These are phyloP conservation scores for Euphorbia lathyris DNA, from an alignment of 345 rosid genomes.

Conservation along the genomic window DNA sequence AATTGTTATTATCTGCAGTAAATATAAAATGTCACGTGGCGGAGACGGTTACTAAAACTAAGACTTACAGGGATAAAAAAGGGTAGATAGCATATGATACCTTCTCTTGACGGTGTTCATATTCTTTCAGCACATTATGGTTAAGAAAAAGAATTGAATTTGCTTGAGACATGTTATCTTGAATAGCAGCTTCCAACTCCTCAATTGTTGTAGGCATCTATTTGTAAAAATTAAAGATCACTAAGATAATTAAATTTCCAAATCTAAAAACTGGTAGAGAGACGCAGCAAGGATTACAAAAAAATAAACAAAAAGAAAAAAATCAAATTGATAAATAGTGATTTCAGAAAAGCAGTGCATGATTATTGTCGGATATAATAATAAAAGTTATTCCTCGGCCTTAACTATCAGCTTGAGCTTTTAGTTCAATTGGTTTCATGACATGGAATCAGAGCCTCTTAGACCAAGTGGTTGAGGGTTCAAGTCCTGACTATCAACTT, in stretches of 20 bases:
- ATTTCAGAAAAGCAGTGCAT: no score
- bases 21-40: slow-evolving; percentile 1
- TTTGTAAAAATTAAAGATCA: not conserved
- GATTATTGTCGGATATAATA: no score
- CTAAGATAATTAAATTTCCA: not conserved
- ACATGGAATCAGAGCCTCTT: no score
- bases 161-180: slow-evolving; percentile 74
- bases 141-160: slow-evolving; percentile 80
- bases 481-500: no score
- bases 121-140: slow-evolving; percentile 74
- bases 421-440: no score
- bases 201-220: slow-evolving; percentile 59
- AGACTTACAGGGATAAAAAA: not conserved
- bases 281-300: no score
- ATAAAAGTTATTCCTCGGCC: no score
- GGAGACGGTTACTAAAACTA: slow-evolving; percentile 10
- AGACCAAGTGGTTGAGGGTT: no score
- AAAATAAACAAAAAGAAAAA: no score
- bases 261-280: no score
- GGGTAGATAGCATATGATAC: slow-evolving; percentile 29
- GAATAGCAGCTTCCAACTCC: slow-evolving; percentile 88
- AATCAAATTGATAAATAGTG: no score
- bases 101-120: slow-evolving; percentile 69
- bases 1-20: slow-evolving; percentile 50
- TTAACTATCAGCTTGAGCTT: no score